Conservation (phyloP, 1,284 basidiomycete species). For the Garcileccinum viscosum region DNA sequence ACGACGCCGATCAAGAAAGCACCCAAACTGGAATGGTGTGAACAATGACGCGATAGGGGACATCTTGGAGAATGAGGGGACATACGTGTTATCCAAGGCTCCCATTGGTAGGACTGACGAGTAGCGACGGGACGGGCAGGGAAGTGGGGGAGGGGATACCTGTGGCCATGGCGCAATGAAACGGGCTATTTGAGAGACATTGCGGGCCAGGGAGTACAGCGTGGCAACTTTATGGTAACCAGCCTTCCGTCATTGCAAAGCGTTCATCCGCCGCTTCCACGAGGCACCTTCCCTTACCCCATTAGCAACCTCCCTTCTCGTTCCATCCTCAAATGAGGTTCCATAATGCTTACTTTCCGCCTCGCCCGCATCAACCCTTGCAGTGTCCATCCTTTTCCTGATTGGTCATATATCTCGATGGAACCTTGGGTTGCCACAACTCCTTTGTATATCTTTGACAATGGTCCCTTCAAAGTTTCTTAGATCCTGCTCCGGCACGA, state of each 20-base stretch:
- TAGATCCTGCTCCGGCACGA: neutral
- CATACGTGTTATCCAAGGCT: slow-evolving; percentile 33
- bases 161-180: slow-evolving; percentile 11
- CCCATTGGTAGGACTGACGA: slow-evolving; percentile 20
- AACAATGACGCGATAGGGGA: neutral
- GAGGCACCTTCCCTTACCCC: slow-evolving; percentile 13
- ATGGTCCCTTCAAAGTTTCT: neutral
- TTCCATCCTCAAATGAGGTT: slow-evolving; percentile 26
- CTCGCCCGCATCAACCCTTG: slow-evolving; percentile 18
- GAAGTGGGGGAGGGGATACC: neutral
- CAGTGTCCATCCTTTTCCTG: slow-evolving; percentile 11
- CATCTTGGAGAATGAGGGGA: neutral
- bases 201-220: slow-evolving; percentile 13
- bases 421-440: neutral
- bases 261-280: too few relatives aligned
- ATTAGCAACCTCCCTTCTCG: slow-evolving; percentile 23
- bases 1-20: slow-evolving; percentile 61
- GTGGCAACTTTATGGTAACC: slow-evolving; percentile 29
- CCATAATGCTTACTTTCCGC: slow-evolving; percentile 26
- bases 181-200: slow-evolving; percentile 29
- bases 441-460: neutral
- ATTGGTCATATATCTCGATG: neutral
- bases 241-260: slow-evolving; percentile 35
- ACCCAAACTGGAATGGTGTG: slow-evolving; percentile 47
- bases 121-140: neutral